These are phyloP conservation scores for Nitzschia sp. DNA, from an alignment of 108 stramenopile species.

Conservation along the genomic window DNA sequence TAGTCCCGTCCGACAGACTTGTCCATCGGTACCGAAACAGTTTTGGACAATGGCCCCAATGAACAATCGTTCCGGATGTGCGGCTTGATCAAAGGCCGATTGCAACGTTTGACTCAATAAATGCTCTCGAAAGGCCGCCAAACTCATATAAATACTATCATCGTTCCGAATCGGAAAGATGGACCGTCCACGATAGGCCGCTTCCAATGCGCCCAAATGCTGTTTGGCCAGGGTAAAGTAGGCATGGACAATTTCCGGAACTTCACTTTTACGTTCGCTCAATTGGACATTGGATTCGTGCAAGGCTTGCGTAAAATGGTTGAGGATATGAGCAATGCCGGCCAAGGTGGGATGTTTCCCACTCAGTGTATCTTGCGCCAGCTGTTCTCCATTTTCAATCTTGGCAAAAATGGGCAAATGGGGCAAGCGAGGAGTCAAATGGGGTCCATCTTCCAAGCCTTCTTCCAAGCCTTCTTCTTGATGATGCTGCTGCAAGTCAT, in stretches of 20 bases:
- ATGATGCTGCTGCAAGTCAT: background rate
- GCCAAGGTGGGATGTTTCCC: slow-evolving; percentile 56
- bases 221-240: slow-evolving; percentile 52
- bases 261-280: slow-evolving; percentile 19
- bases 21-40: slow-evolving; percentile 69
- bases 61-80: slow-evolving; percentile 76
- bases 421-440: slow-evolving; percentile 29
- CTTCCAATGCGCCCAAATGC: slow-evolving; percentile 49
- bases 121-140: slow-evolving; percentile 92
- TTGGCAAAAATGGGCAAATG: slow-evolving; percentile 32
- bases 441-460: slow-evolving; percentile 7
- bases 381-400: slow-evolving; percentile 26
- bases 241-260: slow-evolving; percentile 33
- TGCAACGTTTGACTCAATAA: slow-evolving; percentile 76
- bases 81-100: slow-evolving; percentile 75
- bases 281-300: slow-evolving; percentile 40
- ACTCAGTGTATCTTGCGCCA: slow-evolving; percentile 40
- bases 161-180: slow-evolving; percentile 75
- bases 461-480: background rate
- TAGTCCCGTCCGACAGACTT: slow-evolving; percentile 69
- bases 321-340: slow-evolving; percentile 47
- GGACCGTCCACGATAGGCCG: slow-evolving; percentile 47
- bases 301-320: slow-evolving; percentile 44
- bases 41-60: slow-evolving; percentile 93
- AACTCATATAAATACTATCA: slow-evolving; percentile 74